Conservation (phyloP, 208 protist genomes). For the Leishmania arabica region DNA sequence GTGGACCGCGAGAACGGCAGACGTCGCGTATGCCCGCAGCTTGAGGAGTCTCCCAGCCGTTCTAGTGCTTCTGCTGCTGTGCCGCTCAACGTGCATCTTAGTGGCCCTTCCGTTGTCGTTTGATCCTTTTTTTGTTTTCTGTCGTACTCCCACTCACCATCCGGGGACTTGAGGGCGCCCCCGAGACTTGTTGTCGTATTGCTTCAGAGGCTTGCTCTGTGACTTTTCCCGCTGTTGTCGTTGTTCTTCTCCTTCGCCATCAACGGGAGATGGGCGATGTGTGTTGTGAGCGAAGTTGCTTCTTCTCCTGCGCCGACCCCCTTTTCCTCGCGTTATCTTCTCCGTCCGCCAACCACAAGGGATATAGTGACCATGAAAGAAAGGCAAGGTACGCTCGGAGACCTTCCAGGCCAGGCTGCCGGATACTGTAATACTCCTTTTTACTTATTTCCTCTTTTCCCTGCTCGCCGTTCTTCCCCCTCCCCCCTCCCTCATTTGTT, state of each 20-base stretch:
- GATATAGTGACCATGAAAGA: too few species aligned
- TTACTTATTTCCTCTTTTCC: not conserved
- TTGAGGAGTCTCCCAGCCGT: not conserved
- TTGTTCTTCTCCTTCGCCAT: not conserved
- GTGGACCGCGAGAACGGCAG: not conserved
- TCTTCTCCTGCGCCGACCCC: too few species aligned
- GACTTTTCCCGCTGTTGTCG: not conserved
- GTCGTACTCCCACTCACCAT: not conserved
- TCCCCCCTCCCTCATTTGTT: not conserved
- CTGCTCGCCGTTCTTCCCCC: too few species aligned
- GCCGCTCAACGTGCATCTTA: not conserved
- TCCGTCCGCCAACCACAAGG: too few species aligned
- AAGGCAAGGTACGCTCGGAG: too few species aligned
- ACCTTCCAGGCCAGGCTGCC: too few species aligned
- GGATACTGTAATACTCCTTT: not conserved
- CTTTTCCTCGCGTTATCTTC: too few species aligned
- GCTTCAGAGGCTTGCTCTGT: not conserved
- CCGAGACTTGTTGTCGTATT: not conserved
- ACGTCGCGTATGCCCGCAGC: not conserved
- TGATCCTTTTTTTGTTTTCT: not conserved
- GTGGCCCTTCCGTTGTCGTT: not conserved
- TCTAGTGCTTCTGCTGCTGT: not conserved
- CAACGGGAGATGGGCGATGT: too few species aligned
- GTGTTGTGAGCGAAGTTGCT: too few species aligned
- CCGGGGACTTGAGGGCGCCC: not conserved